A percentile compares a stretch with the other conserved stretches of the same genome.
Conservation (phyloP, 1,139 yeast species). For the Zygotorulaspora mrakii region DNA sequence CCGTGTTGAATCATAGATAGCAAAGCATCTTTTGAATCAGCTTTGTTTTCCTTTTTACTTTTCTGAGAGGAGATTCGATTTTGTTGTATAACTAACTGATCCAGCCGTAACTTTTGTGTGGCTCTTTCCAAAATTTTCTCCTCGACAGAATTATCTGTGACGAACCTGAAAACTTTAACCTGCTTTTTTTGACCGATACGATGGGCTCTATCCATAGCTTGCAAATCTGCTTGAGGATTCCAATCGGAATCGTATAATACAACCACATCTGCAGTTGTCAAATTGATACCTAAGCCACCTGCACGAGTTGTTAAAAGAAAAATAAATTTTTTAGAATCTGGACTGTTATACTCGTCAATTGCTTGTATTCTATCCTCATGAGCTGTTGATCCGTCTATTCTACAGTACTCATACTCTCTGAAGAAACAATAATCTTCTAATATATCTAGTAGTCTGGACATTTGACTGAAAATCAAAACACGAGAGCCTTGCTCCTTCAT, state of each 20-base stretch:
- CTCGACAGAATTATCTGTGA: conserved; percentile 93
- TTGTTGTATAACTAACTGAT: conserved; percentile 94
- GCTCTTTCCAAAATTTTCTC: conserved; percentile 95
- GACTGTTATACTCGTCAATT: conserved; percentile 85
- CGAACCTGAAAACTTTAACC: conserved; percentile 85
- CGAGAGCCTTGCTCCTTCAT: conserved; percentile 77
- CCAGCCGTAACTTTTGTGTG: conserved; percentile 86
- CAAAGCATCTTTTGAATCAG: conserved; percentile 76
- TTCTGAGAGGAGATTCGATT: conserved; percentile 54
- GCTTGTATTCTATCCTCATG: conserved; percentile 92
- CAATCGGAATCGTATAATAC: conserved; percentile 91
- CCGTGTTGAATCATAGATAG: conserved; percentile 96
- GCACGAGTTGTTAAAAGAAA: conserved; percentile 93
- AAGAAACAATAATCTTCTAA: conserved; percentile 88
- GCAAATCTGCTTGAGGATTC: conserved; percentile 98
- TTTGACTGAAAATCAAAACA: conserved; percentile 88
- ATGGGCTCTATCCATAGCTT: conserved; percentile 99
- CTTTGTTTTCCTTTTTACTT: conserved; percentile 45
- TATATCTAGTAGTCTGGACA: conserved; percentile 89
- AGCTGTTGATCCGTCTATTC: conserved; percentile 92
- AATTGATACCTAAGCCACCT: conserved; percentile 96
- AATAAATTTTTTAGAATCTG: conserved; percentile 76
- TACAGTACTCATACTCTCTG: conserved; percentile 78
- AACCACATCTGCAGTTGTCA: conserved; percentile 90
- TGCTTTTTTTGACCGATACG: conserved; percentile 97